A percentile compares a stretch with the other conserved stretches of the same genome.
Evolutionary conservation across 139 green algal genomes (phyloP).

Genomic region (Micractinium conductrix): DNA sequence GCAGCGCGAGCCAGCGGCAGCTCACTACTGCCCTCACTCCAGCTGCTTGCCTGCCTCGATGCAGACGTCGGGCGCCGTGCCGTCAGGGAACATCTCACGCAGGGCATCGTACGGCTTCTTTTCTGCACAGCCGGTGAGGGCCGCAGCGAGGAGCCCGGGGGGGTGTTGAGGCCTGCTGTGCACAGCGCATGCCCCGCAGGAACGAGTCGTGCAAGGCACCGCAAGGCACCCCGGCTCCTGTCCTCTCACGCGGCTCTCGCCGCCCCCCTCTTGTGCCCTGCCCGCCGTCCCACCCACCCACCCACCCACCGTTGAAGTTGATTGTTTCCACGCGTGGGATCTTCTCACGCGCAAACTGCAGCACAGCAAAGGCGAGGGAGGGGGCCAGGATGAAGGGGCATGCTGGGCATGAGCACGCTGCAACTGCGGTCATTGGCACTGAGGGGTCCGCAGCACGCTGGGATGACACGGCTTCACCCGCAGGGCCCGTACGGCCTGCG

Average conservation of each 20-base stretch:
- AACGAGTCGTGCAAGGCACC: no score
- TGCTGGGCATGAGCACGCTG: no score
- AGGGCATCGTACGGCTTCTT: conserved; percentile 48
- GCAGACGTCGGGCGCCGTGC: conserved; percentile 61
- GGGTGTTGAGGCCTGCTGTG: not conserved
- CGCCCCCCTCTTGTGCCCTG: not conserved
- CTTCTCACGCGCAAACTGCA: conserved; percentile 22
- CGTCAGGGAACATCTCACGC: conserved; percentile 33
- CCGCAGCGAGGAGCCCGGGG: not conserved
- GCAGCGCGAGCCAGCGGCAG: no score
- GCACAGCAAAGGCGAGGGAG: not conserved
- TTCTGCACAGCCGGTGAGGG: conserved; percentile 6
- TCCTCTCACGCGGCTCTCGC: no score
- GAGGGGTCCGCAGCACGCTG: no score
- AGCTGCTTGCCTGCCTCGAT: conserved; percentile 70
- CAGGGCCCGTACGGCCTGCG: no score
- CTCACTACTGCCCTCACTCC: no score
- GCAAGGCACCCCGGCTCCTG: no score
- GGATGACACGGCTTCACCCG: no score
- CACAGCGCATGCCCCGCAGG: no score
- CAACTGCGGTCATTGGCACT: no score
- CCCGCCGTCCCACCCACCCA: conserved; percentile 8
- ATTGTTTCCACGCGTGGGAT: conserved; percentile 46
- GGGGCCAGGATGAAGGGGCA: no score
- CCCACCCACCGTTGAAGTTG: conserved; percentile 58